phyloP scores from a whole-genome alignment of 1,139 yeast species.

The Protomyces gravidus region DNA sequence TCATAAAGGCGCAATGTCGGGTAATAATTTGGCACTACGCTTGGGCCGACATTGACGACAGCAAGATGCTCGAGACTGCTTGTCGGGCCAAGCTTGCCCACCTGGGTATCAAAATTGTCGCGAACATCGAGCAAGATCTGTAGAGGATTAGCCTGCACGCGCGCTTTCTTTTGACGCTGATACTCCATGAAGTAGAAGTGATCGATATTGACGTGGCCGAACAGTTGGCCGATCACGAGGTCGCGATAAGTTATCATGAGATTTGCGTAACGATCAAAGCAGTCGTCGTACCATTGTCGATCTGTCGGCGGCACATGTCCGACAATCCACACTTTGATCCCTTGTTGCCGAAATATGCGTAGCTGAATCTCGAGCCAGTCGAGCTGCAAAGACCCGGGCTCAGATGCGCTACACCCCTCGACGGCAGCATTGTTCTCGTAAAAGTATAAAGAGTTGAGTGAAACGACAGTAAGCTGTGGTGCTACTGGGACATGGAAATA shows the following conservation, averaged over 20 bases:
- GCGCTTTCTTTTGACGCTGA: constrained; percentile 43
- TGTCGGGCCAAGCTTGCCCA: constrained; percentile 29
- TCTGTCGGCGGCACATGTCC: constrained; percentile 88
- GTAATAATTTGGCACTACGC: constrained; percentile 80
- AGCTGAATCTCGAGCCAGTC: constrained; percentile 74
- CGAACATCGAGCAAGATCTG: constrained; percentile 36
- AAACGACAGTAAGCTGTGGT: constrained; percentile 72
- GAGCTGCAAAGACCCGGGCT: constrained; percentile 74
- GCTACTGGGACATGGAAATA: constrained; percentile 70
- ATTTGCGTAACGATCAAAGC: constrained; percentile 65
- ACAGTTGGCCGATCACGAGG: constrained; percentile 73
- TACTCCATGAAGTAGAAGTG: constrained; percentile 77
- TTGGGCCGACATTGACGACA: constrained; percentile 64
- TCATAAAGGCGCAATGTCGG: constrained; percentile 85
- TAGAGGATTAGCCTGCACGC: constrained; percentile 15
- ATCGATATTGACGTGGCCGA: constrained; percentile 85
- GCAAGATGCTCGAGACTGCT: constrained; percentile 53
- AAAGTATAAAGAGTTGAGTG: constrained; percentile 71
- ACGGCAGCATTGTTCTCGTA: constrained; percentile 75
- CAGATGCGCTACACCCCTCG: constrained; percentile 69
- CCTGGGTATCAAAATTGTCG: constrained; percentile 10
- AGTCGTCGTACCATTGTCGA: constrained; percentile 66
- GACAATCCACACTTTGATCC: constrained; percentile 77
- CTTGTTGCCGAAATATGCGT: constrained; percentile 66
- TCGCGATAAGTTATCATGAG: constrained; percentile 83